Conservation (phyloP, 129 eudicot genomes). For the Arctium lappa region DNA sequence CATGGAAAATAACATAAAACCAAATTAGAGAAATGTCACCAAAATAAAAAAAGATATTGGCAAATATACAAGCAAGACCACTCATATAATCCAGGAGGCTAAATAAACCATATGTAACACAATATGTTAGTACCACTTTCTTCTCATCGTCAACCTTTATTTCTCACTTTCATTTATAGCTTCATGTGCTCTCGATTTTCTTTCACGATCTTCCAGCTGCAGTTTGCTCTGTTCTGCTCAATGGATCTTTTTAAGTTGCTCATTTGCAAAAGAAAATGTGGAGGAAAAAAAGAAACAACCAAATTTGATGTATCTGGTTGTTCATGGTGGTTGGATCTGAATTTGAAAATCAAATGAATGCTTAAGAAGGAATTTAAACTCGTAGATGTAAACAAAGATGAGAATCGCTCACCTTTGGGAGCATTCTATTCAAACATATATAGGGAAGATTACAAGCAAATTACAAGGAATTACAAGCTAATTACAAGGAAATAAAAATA, state of each 20-base stretch:
- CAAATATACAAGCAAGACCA: neutral
- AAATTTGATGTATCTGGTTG: too few relatives aligned
- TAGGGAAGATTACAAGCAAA: too few relatives aligned
- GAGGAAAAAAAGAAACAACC: too few relatives aligned
- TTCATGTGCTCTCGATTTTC: constrained; percentile 39
- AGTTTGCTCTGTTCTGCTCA: constrained; percentile 44
- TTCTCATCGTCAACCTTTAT: constrained; percentile 45
- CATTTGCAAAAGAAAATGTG: neutral
- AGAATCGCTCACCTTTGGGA: too few relatives aligned
- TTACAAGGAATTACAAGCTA: too few relatives aligned
- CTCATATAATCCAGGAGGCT: too few relatives aligned
- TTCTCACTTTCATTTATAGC: constrained; percentile 50
- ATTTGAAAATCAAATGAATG: too few relatives aligned
- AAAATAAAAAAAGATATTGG: neutral
- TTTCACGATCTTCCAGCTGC: constrained; percentile 45
- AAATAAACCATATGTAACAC: neutral
- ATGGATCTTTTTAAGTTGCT: constrained; percentile 30
- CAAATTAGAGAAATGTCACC: neutral
- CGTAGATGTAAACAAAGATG: too few relatives aligned
- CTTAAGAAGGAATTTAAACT: too few relatives aligned
- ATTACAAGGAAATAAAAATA: too few relatives aligned
- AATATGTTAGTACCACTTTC: constrained; percentile 39
- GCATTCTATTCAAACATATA: too few relatives aligned
- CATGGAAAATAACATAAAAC: neutral
- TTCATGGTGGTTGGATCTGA: too few relatives aligned